These are phyloP conservation scores for Periconia sp. DNA, from an alignment of 2,329 filamentous ascomycete genomes.

Conservation along the genomic window DNA sequence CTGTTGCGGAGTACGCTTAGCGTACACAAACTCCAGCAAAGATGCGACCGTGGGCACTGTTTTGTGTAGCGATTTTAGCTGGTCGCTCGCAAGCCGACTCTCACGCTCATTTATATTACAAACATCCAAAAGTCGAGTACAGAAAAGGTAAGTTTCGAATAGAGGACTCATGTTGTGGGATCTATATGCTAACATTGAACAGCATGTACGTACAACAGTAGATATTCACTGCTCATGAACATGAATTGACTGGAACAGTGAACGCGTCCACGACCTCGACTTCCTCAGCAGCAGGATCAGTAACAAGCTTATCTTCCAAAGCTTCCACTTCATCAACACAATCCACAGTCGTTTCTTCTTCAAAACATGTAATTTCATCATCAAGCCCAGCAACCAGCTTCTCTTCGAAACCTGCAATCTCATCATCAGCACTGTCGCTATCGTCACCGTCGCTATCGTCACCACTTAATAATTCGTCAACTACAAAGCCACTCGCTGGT, in stretches of 20 bases:
- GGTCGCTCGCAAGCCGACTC: constrained; percentile 6
- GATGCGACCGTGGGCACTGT: constrained; percentile 26
- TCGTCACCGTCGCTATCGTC: not conserved
- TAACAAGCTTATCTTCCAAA: not conserved
- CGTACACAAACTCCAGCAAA: constrained; percentile 3
- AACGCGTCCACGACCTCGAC: constrained; percentile 1
- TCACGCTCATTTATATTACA: not conserved
- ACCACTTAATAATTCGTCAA: not conserved
- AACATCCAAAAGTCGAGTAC: constrained; percentile 7
- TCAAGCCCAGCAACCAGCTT: not conserved
- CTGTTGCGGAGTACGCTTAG: not conserved
- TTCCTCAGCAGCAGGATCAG: not conserved
- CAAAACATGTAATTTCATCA: not conserved
- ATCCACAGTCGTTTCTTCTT: not conserved
- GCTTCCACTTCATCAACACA: not conserved
- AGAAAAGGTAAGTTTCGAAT: constrained; percentile 19
- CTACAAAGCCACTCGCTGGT: not conserved
- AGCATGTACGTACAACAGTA: constrained; percentile 20
- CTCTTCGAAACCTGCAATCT: not conserved
- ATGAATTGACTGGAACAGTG: constrained; percentile 1
- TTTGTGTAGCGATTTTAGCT: constrained; percentile 19
- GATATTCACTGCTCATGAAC: not conserved
- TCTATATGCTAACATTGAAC: constrained; percentile 7
- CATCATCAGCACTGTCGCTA: not conserved
- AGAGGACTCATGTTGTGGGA: not conserved